A percentile compares a stretch with the other conserved stretches of the same genome.
Evolutionary conservation across 2,329 filamentous ascomycete species (phyloP).

Genomic region (Penicillium decumbens): DNA sequence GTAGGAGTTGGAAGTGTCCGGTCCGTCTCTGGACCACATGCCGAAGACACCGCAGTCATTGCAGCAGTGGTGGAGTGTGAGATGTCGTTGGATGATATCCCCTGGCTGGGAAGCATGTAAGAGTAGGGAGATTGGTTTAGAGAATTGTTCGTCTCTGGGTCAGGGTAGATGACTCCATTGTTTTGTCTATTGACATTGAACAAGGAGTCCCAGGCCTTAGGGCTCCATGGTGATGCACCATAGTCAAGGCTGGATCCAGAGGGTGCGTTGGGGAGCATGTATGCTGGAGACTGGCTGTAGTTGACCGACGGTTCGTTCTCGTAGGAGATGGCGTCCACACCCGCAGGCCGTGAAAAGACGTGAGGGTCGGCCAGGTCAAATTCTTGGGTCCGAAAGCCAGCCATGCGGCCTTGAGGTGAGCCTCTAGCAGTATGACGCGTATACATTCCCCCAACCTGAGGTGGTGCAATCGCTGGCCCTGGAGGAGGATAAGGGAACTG

Average conservation of each 20-base stretch:
- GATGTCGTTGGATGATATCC: constrained; percentile 24
- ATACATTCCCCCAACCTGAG: constrained; percentile 21
- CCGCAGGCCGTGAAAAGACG: constrained; percentile 21
- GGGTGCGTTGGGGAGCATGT: constrained; percentile 34
- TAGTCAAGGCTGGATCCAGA: constrained; percentile 29
- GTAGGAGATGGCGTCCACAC: constrained; percentile 27
- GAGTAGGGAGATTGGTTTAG: constrained; percentile 25
- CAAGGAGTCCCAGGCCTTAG: constrained; percentile 29
- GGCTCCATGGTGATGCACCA: constrained; percentile 24
- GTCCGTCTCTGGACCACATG: constrained; percentile 26
- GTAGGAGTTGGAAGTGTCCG: constrained; percentile 35
- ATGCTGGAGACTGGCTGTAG: constrained; percentile 35
- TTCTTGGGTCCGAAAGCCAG: constrained; percentile 20
- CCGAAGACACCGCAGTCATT: background rate
- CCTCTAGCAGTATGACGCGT: constrained; percentile 12
- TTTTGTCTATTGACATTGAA: constrained; percentile 20
- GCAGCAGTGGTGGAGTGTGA: constrained; percentile 21
- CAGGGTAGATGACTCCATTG: constrained; percentile 27
- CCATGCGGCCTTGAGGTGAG: constrained; percentile 16
- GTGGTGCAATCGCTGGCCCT: constrained; percentile 15
- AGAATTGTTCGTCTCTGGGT: constrained; percentile 24
- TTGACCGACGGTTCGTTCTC: constrained; percentile 32
- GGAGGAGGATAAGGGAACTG: constrained; percentile 29
- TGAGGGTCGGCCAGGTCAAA: constrained; percentile 27
- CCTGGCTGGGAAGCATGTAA: constrained; percentile 31